Percentiles rank a stretch among this genome's conserved stretches.
phyloP scores from a whole-genome alignment of 2,329 filamentous ascomycete genomes.

The Exophiala alcalophila region DNA sequence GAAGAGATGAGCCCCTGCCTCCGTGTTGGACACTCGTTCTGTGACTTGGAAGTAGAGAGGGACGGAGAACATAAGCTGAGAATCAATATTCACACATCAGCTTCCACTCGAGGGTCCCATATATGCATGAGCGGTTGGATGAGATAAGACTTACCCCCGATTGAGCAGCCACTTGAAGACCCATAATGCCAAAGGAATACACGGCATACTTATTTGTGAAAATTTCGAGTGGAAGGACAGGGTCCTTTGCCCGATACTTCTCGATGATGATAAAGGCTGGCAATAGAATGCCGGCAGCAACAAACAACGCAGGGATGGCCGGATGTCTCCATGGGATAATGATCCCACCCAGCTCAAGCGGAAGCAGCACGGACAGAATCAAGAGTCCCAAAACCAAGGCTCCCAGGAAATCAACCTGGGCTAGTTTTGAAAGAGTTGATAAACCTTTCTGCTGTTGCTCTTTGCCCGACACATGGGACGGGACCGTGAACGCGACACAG shows the following conservation, averaged over 20 bases:
- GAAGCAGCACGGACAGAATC: conserved; percentile 46
- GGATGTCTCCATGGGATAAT: not conserved
- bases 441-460: not conserved
- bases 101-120: not conserved
- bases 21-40: conserved; percentile 54
- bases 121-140: not conserved
- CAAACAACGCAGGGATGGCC: conserved; percentile 8
- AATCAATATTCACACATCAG: not conserved
- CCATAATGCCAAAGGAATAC: conserved; percentile 52
- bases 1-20: conserved; percentile 60
- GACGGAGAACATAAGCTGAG: conserved; percentile 39
- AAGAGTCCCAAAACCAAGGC: conserved; percentile 46
- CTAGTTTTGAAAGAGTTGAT: conserved; percentile 36
- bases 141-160: conserved; percentile 40
- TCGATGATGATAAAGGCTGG: conserved; percentile 37
- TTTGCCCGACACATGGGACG: conserved; percentile 58
- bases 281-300: conserved; percentile 11
- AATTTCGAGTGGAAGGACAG: conserved; percentile 38
- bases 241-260: conserved; percentile 34
- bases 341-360: conserved; percentile 45
- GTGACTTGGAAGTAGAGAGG: conserved; percentile 70
- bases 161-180: conserved; percentile 57
- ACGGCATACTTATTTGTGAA: conserved; percentile 51
- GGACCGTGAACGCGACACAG: no score
- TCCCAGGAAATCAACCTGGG: conserved; percentile 59